Conservation (phyloP, 1,139 yeast genomes). For the Saccharomyces hybrid region DNA sequence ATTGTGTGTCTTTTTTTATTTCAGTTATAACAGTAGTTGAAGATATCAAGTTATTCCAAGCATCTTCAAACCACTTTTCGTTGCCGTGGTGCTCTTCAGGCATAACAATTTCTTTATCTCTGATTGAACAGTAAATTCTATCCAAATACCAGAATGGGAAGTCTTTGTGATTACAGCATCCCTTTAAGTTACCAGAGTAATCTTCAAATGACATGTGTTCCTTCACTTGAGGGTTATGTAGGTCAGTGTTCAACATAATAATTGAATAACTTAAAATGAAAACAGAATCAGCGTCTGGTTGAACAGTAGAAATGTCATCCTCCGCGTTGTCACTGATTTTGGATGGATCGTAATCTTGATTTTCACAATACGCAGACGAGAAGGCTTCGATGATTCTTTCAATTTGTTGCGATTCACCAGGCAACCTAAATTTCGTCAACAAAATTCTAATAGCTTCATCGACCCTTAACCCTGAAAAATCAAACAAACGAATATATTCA, state of each 20-base stretch:
- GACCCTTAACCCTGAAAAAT: slow-evolving; percentile 69
- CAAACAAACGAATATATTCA: slow-evolving; percentile 62
- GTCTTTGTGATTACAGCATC: slow-evolving; percentile 64
- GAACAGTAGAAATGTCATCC: slow-evolving; percentile 40
- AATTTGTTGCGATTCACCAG: slow-evolving; percentile 96
- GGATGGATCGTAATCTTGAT: slow-evolving; percentile 38
- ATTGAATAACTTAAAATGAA: slow-evolving; percentile 68
- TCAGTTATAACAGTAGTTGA: slow-evolving; percentile 35
- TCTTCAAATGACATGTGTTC: slow-evolving; percentile 84
- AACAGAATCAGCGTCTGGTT: slow-evolving; percentile 67
- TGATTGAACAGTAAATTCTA: slow-evolving; percentile 71
- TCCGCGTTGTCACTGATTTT: slow-evolving; percentile 18
- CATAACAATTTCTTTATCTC: slow-evolving; percentile 86
- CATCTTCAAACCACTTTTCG: slow-evolving; percentile 84
- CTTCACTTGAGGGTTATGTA: slow-evolving; percentile 71
- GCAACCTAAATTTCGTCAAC: slow-evolving; percentile 78
- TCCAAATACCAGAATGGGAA: slow-evolving; percentile 83
- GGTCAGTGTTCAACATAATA: slow-evolving; percentile 70
- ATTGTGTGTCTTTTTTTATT: slow-evolving; percentile 18
- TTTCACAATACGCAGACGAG: slow-evolving; percentile 67
- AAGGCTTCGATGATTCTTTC: slow-evolving; percentile 85
- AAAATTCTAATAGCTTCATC: slow-evolving; percentile 88
- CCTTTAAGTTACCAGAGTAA: slow-evolving; percentile 71
- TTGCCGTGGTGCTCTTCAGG: slow-evolving; percentile 92
- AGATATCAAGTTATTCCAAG: slow-evolving; percentile 80